Evolutionary conservation across 352 stramenopile species (phyloP), one percentile per base, ranked within the genome.

Genomic region (Phytopythium aichiense): DNA sequence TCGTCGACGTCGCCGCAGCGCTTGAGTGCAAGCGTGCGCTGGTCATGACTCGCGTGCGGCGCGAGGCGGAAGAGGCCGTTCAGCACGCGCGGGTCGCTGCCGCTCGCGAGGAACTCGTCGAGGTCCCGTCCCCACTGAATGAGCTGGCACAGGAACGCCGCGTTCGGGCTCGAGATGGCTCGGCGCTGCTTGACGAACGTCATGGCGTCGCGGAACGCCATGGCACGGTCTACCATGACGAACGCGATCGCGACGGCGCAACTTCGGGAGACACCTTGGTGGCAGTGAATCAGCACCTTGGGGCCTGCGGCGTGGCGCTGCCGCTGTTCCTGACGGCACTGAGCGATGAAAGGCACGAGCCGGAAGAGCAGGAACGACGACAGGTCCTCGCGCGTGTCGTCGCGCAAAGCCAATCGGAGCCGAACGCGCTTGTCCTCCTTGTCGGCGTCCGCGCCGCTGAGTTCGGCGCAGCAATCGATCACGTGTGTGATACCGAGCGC

Each of bases 251-350:
- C 83, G 46, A 89, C 67, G 0, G 81, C 77, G 54, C 83, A 92
- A 0, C 81, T 91, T 28, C 83, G 71, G 16, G 83, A 92, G 25
- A 92, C 65, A 48, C 83, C 83, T 63, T 90, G 79, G 40, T 92
- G 79, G 31, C 83, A 92, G 42, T 92, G 79, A 9, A 92, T 55
- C 4, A 92, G 43, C 25, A 89, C 74, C 18, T 74, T 73, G 6
- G 31, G 16, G 13, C 25, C 45, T 52, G n/a, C 22, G 20, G 23
- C 8, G 5, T 22, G 49, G n/a, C 16, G 15, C 49, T 13, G 7
- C 28, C n/a, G 28, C 31, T 56, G 15, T 38, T 50, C 43, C 20
- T 72, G 28, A 22, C 61, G 64, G 11, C 65, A 72, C 4, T 15
- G 31, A 0, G 74, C 51, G 46, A 92, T 77, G 28, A 72, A 88